These are phyloP conservation scores for Chrysoporthe cubensis DNA, from an alignment of 2,329 filamentous ascomycete species.

Conservation along the genomic window DNA sequence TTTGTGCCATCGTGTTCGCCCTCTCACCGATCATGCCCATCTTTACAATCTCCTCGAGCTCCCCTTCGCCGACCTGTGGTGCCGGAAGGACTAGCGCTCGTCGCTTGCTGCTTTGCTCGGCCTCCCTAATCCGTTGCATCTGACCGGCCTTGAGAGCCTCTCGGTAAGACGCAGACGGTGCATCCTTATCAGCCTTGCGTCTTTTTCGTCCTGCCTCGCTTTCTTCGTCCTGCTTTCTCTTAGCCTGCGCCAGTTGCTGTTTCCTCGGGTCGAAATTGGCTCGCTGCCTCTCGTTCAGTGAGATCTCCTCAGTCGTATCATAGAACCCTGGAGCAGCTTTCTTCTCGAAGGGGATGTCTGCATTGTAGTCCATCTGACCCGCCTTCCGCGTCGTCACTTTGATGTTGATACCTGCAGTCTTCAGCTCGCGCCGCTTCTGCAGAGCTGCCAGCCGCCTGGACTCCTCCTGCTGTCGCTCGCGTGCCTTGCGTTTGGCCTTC, in stretches of 20 bases:
- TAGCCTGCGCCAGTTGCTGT: slow-evolving; percentile 80
- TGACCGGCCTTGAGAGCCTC: slow-evolving; percentile 92
- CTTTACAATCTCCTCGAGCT: slow-evolving; percentile 97
- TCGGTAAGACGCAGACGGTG: slow-evolving; percentile 76
- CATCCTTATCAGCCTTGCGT: slow-evolving; percentile 85
- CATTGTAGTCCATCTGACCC: slow-evolving; percentile 99
- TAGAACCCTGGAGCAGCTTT: slow-evolving; percentile 87
- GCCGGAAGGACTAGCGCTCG: slow-evolving; percentile 80
- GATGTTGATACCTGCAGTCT: slow-evolving; percentile 97
- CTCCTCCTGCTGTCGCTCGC: slow-evolving; percentile 94
- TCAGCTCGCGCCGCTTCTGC: slow-evolving; percentile 94
- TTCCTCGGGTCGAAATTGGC: slow-evolving; percentile 90
- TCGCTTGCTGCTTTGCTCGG: slow-evolving; percentile 94
- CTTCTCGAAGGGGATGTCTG: slow-evolving; percentile 97
- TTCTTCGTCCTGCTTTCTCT: slow-evolving; percentile 90
- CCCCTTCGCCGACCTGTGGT: slow-evolving; percentile 89
- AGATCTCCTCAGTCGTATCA: slow-evolving; percentile 84
- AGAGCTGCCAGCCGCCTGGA: slow-evolving; percentile 85
- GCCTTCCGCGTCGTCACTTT: slow-evolving; percentile 90
- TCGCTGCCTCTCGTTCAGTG: slow-evolving; percentile 80
- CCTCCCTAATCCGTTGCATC: slow-evolving; percentile 91
- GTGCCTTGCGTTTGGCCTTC: slow-evolving; percentile 96
- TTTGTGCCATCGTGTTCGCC: slow-evolving; percentile 74
- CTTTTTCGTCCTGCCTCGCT: slow-evolving; percentile 81
- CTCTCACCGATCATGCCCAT: slow-evolving; percentile 94